Evolutionary conservation across 1,284 basidiomycete species (phyloP), one percentile per base, ranked within the genome.

Genomic region (Sanghuangporus weigelae): DNA sequence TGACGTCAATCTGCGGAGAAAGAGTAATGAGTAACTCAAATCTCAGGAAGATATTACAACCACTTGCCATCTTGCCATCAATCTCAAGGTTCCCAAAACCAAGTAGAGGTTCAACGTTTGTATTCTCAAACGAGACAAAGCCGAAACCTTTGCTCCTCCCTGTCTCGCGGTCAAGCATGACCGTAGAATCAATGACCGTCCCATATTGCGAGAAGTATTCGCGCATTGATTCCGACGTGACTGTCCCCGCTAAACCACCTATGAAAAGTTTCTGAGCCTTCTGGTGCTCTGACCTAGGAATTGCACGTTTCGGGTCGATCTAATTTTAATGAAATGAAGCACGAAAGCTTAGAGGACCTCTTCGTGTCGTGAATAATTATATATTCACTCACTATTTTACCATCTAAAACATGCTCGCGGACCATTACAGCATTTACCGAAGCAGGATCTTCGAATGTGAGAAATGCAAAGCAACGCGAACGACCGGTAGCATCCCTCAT

Each of bases 221-320:
- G 67, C 92, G 87, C 87, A 99, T 94, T 7, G 90, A 92, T 69
- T 97, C 95, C 23, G 92, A 93, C 7, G 96, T 98, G 53, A 97
- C 95, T 59, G 85, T 88, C 21, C 92, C 87, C 0, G 96, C 92
- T 7, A 99, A 84, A 44, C 96, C 95, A 59, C 97, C 96, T 58
- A 99, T 96, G 73, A 99, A 99, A 50, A 98, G 81, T 73, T 96
- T 95, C 56, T 92, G 93, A 0, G 93, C 93, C 19, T 92, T 84
- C 71, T 95, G 92, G 71, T 96, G 93, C 69, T 97, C 95, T 72
- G 94, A 91, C 68, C 96, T 85, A 14, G 97, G 97, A 69, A 99
- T 98, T 5, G 97, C 97, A 64, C 96, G 89, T 78, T 99, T 99
- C 11, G 97, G 97, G 73, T 99, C 97, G 74, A 99, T 99, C 96